A percentile compares a stretch with the other conserved stretches of the same genome.
Conservation (phyloP, 2,329 filamentous ascomycete species). For the Dendryphion nanum region DNA sequence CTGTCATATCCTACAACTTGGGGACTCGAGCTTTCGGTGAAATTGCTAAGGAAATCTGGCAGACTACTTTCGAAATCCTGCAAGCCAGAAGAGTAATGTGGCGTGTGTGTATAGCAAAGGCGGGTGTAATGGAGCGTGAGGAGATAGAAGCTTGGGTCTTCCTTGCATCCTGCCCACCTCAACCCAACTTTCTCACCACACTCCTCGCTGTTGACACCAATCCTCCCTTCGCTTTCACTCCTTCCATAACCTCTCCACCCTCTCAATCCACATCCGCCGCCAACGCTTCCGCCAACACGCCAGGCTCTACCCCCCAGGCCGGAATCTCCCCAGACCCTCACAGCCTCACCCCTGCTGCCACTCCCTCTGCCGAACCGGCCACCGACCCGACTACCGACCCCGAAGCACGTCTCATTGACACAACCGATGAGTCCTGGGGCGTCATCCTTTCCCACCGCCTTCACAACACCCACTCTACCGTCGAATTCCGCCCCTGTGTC, state of each 20-base stretch:
- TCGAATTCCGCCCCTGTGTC: constrained; percentile 36
- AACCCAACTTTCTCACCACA: constrained; percentile 44
- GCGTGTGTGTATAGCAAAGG: constrained; percentile 74
- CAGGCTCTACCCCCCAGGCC: constrained; percentile 40
- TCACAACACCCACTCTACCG: constrained; percentile 35
- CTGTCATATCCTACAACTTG: constrained; percentile 71
- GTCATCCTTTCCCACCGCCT: constrained; percentile 64
- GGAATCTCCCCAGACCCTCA: constrained; percentile 34
- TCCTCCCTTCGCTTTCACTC: constrained; percentile 63
- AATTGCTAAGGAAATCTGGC: constrained; percentile 74
- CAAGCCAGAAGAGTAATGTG: constrained; percentile 69
- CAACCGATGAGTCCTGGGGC: constrained; percentile 74
- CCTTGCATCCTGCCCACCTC: constrained; percentile 35
- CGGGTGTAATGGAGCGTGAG: constrained; percentile 63
- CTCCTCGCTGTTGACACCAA: constrained; percentile 65
- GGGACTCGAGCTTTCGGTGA: constrained; percentile 61
- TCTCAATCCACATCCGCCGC: constrained; percentile 14
- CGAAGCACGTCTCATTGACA: constrained; percentile 69
- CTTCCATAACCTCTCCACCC: constrained; percentile 35
- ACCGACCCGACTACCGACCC: constrained; percentile 51
- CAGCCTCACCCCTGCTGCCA: constrained; percentile 64
- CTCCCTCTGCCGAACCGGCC: constrained; percentile 53
- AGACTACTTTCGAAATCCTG: constrained; percentile 71
- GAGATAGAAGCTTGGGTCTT: constrained; percentile 55
- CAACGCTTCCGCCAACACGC: constrained; percentile 12